Evolutionary conservation across 2,329 filamentous ascomycete species (phyloP), one percentile per base, ranked within the genome.

Genomic region (Fonsecaea nubica): DNA sequence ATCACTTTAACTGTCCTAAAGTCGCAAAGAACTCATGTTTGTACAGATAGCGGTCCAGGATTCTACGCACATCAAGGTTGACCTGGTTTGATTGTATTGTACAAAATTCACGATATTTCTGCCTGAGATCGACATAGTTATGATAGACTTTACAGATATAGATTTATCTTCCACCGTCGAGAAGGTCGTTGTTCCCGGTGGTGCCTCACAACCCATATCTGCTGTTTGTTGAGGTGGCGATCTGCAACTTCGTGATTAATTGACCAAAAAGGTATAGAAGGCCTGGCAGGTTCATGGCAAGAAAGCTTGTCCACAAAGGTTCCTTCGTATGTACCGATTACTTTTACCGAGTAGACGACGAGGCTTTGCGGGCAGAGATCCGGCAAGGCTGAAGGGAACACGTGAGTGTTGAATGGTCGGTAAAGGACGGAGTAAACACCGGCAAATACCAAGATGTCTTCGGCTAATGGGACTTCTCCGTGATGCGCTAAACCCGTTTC

Each of bases 1-100:
- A 40, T 58, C 36, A 45, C 56, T 30, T 45, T 58, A 38, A 40
- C n/a, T 18, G 13, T 32, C 15, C 48, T 40, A 10, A 42, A 7
- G 32, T 18, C 32, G 21, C 32, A 33, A 33, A 33, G 57, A 48
- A 48, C 30, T 59, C 57, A 59, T 59, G 42, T 35, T 59, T 59
- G 57, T 50, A 52, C 42, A 50, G 57, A 36, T 35, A 59, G 10
- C 45, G 12, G 6, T 35, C 21, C 42, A 32, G 30, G 30, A 33
- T 42, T 59, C 57, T 5, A 21, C 25, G 42, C 40, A 45, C 57
- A 12, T 59, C 42, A 45, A 50, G 57, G 15, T 36, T 40, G 30
- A 13, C 42, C 40, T 59, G 42, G 42, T 18, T 21, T 40, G 57
- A 59, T 32, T 7, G 12, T 45, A 35, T 33, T 59, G 57, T 59